Evolutionary conservation across 179 eudicot species (phyloP).

Genomic region (Silene vulgaris): DNA sequence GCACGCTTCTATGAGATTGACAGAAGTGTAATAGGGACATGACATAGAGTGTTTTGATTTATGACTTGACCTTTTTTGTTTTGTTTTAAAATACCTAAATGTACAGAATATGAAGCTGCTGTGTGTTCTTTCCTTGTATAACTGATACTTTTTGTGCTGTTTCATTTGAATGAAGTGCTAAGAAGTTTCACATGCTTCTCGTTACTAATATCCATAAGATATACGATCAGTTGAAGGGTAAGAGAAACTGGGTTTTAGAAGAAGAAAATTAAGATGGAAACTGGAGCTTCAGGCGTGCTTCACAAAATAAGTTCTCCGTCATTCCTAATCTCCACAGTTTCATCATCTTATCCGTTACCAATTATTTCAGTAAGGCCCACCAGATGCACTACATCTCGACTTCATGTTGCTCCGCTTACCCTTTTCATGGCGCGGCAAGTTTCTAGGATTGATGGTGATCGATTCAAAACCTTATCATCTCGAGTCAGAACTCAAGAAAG

Average conservation of each 20-base stretch:
- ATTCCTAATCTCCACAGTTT: constrained; percentile 6
- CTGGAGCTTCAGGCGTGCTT: constrained; percentile 10
- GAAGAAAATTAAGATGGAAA: constrained; percentile 13
- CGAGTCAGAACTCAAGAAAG: constrained; percentile 17
- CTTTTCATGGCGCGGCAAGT: neutral
- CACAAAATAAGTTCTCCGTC: constrained; percentile 5
- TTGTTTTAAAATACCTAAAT: too few relatives aligned
- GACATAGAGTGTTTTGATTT: neutral
- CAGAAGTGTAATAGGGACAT: neutral
- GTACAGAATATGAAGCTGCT: neutral
- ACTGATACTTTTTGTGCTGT: constrained; percentile 1
- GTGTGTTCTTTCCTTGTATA: neutral
- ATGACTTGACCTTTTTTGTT: neutral
- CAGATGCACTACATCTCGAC: neutral
- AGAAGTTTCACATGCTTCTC: constrained; percentile 4
- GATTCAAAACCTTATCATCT: constrained; percentile 17
- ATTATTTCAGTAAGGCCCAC: neutral
- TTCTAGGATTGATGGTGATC: neutral
- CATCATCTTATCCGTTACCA: constrained; percentile 10
- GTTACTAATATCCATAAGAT: neutral
- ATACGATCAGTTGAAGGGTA: constrained; percentile 1
- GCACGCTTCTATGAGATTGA: neutral
- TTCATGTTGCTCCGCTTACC: neutral
- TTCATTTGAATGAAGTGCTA: neutral
- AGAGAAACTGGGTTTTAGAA: neutral